Percentiles rank a stretch among this genome's conserved stretches.
Conservation (phyloP, 306 rosid genomes). For the Vigna unguiculata region DNA sequence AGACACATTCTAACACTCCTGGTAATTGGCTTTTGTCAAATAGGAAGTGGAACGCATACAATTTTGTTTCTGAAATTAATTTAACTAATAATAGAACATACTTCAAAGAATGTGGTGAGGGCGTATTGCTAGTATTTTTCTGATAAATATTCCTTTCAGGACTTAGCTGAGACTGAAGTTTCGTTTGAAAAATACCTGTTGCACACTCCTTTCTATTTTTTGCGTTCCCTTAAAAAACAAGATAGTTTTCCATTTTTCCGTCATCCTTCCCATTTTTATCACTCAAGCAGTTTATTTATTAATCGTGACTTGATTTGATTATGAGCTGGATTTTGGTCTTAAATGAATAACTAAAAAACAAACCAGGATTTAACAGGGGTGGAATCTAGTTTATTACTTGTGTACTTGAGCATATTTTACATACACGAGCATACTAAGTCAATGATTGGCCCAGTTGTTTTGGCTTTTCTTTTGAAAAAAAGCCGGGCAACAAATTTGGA, state of each 20-base stretch:
- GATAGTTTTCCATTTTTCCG: neutral
- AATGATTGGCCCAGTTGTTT: neutral
- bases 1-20: neutral
- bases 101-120: neutral
- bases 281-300: neutral
- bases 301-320: neutral
- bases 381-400: neutral
- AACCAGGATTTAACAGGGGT: neutral
- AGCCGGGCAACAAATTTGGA: neutral
- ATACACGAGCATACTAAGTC: neutral
- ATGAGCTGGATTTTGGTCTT: neutral
- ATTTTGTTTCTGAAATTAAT: neutral
- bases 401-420: neutral
- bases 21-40: neutral
- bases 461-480: neutral
- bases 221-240: neutral
- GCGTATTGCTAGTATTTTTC: neutral
- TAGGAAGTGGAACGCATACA: too few relatives aligned
- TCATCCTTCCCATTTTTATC: neutral
- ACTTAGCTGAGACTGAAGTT: neutral
- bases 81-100: neutral
- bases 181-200: neutral
- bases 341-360: neutral
- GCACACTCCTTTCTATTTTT: neutral
- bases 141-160: neutral